Conservation (phyloP, 768 basidiomycete species). For the Boletus reticuloceps region DNA sequence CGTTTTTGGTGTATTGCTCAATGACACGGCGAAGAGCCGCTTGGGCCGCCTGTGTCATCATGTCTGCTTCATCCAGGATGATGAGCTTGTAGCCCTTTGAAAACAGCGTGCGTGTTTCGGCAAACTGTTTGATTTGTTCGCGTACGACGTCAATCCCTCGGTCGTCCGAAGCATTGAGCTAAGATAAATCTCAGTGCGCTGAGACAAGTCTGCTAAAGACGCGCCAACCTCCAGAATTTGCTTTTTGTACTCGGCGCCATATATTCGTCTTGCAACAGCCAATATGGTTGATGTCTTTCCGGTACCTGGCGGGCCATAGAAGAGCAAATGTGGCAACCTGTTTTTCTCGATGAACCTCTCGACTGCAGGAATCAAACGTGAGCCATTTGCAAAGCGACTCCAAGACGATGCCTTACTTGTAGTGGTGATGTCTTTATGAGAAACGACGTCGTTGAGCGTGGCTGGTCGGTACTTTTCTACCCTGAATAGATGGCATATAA, state of each 20-base stretch:
- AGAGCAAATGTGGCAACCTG: constrained; percentile 88
- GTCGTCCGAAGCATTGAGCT: constrained; percentile 98
- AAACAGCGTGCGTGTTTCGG: constrained; percentile 89
- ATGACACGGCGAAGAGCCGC: constrained; percentile 95
- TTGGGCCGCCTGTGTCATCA: constrained; percentile 99
- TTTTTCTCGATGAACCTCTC: constrained; percentile 97
- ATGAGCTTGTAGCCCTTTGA: constrained; percentile 97
- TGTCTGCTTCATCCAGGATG: constrained; percentile 98
- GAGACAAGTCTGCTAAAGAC: background rate
- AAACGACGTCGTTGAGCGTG: constrained; percentile 90
- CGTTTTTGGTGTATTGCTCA: constrained; percentile 98
- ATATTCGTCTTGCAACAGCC: constrained; percentile 92
- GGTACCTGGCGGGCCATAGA: constrained; percentile 98
- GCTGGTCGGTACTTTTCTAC: constrained; percentile 97
- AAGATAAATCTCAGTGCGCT: constrained; percentile 3
- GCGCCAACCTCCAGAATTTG: constrained; percentile 85
- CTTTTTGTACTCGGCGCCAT: constrained; percentile 80
- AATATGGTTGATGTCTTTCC: constrained; percentile 98
- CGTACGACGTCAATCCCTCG: constrained; percentile 98
- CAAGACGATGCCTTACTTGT: constrained; percentile 62
- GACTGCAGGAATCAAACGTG: constrained; percentile 48
- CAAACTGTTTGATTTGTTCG: constrained; percentile 98
- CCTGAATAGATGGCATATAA: constrained; percentile 44
- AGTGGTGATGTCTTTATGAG: constrained; percentile 90
- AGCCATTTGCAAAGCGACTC: background rate